Evolutionary conservation across 2,329 filamentous ascomycete species (phyloP).

Genomic region (Alternaria arborescens): DNA sequence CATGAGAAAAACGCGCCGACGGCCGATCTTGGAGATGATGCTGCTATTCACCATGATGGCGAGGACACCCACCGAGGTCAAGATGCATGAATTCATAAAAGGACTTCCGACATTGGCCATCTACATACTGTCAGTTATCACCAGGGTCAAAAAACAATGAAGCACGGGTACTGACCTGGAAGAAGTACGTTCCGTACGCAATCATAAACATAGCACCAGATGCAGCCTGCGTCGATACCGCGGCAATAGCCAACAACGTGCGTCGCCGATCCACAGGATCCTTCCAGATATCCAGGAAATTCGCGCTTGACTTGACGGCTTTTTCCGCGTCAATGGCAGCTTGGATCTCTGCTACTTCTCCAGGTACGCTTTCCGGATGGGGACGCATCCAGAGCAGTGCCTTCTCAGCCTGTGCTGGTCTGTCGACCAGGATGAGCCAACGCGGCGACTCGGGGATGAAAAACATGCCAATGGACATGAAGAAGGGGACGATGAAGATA

Average conservation of each 20-base stretch:
- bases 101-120: conserved; percentile 50
- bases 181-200: conserved; percentile 47
- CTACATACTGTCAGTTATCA: conserved; percentile 1
- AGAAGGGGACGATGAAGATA: conserved; percentile 62
- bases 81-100: conserved; percentile 66
- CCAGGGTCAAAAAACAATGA: accelerated
- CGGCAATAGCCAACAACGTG: conserved; percentile 59
- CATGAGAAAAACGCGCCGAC: conserved; percentile 63
- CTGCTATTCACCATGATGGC: conserved; percentile 63
- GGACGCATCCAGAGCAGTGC: conserved; percentile 43
- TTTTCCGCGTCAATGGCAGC: conserved; percentile 41
- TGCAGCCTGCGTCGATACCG: conserved; percentile 62
- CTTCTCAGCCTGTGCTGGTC: conserved; percentile 29
- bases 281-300: conserved; percentile 60
- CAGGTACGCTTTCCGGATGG: conserved; percentile 23
- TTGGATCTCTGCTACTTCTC: conserved; percentile 39
- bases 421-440: conserved; percentile 50
- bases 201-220: conserved; percentile 62
- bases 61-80: conserved; percentile 63
- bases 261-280: conserved; percentile 63
- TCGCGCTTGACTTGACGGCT: conserved; percentile 61
- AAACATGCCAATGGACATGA: conserved; percentile 54
- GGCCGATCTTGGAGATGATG: conserved; percentile 63
- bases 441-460: conserved; percentile 54
- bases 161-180: conserved; percentile 18